phyloP scores from a whole-genome alignment of 306 rosid species.

The Lithocarpus polystachyus region DNA sequence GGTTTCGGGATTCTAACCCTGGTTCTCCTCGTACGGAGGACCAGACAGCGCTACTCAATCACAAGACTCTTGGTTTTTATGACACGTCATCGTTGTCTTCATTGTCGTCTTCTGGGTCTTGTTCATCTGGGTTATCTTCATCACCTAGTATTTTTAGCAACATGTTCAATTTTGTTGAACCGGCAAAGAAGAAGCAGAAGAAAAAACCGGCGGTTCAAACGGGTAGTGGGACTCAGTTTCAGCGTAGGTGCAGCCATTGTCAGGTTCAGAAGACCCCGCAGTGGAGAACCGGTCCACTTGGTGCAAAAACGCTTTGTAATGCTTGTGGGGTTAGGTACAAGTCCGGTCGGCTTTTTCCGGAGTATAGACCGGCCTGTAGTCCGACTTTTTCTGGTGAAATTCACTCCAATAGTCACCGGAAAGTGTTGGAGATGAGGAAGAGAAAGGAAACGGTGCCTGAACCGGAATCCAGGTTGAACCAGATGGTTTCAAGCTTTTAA shows the following conservation, averaged over 20 bases:
- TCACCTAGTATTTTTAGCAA: conserved; percentile 22
- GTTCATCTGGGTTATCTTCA: conserved; percentile 39
- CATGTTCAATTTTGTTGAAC: conserved; percentile 18
- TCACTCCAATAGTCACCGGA: conserved; percentile 91
- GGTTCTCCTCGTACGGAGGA: too few species aligned
- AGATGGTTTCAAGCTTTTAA: conserved; percentile 50
- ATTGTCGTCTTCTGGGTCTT: conserved; percentile 40
- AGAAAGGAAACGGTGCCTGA: conserved; percentile 41
- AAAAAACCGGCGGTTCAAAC: conserved; percentile 40
- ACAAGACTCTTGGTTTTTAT: too few species aligned
- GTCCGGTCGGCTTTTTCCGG: conserved; percentile 87
- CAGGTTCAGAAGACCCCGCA: conserved; percentile 91
- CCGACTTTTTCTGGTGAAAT: conserved; percentile 66
- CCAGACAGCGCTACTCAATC: too few species aligned
- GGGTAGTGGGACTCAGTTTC: conserved; percentile 35
- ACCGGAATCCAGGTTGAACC: conserved; percentile 37
- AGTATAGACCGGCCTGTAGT: conserved; percentile 95
- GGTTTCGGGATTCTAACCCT: neutral
- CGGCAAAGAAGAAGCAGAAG: conserved; percentile 70
- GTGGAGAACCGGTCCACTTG: conserved; percentile 93
- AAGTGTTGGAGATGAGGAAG: conserved; percentile 84
- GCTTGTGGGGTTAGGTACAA: conserved; percentile 96
- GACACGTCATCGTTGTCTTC: conserved; percentile 37
- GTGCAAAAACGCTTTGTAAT: conserved; percentile 84
- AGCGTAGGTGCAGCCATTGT: conserved; percentile 87